A percentile compares a stretch with the other conserved stretches of the same genome.
phyloP scores from a whole-genome alignment of 1,284 basidiomycete species.

The Irpex sp. region DNA sequence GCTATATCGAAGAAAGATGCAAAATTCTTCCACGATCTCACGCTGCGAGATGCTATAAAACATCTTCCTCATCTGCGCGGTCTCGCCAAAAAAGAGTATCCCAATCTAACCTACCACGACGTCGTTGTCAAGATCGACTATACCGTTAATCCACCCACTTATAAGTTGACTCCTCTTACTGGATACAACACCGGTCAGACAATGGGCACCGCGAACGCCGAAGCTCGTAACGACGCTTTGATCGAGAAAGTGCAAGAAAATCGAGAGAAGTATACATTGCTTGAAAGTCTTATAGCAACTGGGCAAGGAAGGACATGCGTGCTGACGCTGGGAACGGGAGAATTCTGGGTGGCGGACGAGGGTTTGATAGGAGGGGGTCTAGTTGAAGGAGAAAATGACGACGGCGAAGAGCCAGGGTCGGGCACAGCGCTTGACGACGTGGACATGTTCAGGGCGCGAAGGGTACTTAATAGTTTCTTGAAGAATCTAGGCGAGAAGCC shows the following conservation, averaged over 20 bases:
- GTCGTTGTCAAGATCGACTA: constrained; percentile 34
- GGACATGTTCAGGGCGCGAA: constrained; percentile 1
- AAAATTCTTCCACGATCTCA: constrained; percentile 32
- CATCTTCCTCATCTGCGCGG: constrained; percentile 24
- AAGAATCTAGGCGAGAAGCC: background rate
- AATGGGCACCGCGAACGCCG: constrained; percentile 22
- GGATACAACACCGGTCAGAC: constrained; percentile 21
- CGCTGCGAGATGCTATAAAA: constrained; percentile 29
- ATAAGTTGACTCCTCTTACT: constrained; percentile 23
- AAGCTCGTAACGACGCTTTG: constrained; percentile 32
- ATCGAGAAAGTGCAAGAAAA: constrained; percentile 31
- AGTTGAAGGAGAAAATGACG: background rate
- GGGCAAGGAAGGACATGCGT: constrained; percentile 27
- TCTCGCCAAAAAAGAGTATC: constrained; percentile 25
- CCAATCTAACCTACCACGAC: constrained; percentile 18
- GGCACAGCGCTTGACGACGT: constrained; percentile 4
- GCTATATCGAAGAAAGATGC: constrained; percentile 30
- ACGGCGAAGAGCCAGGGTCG: background rate
- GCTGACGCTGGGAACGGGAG: constrained; percentile 22
- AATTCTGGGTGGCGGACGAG: constrained; percentile 11
- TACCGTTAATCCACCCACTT: constrained; percentile 24
- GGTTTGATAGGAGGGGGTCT: background rate
- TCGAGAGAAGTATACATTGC: constrained; percentile 29
- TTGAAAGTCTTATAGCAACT: constrained; percentile 31
- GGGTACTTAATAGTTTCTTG: background rate